These are phyloP conservation scores for Phymatotrichopsis omnivora DNA, from an alignment of 2,329 filamentous ascomycete species.

Conservation along the genomic window DNA sequence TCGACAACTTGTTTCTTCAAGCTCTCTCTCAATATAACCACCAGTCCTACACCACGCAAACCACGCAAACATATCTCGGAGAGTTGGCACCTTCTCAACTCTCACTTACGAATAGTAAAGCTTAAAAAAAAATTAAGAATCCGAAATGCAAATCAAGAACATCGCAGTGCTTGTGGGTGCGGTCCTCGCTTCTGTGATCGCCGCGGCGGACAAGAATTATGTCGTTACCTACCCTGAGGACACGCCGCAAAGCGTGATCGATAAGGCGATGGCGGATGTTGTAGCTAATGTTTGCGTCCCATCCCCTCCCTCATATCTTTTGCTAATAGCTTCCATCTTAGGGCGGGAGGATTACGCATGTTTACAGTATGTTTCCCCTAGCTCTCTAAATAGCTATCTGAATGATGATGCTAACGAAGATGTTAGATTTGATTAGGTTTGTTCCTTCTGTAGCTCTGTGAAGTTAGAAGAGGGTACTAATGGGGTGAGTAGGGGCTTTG, in stretches of 20 bases:
- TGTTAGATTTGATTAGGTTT: constrained; percentile 1
- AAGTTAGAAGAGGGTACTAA: no score
- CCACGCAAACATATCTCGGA: no score
- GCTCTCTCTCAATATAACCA: no score
- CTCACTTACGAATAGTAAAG: no score
- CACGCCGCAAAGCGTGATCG: constrained; percentile 2
- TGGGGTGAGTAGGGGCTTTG: constrained; percentile 11
- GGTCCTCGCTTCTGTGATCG: not conserved
- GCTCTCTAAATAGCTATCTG: not conserved
- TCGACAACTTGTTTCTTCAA: no score
- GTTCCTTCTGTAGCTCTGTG: not conserved
- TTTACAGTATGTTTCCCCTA: constrained; percentile 8
- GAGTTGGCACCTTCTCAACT: no score
- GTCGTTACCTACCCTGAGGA: constrained; percentile 10
- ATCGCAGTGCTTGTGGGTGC: not conserved
- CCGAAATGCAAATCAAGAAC: constrained; percentile 4
- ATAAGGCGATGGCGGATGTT: not conserved
- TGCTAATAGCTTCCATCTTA: no score
- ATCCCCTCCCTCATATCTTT: no score
- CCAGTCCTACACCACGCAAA: no score
- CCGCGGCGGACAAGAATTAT: constrained; percentile 5
- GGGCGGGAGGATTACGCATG: constrained; percentile 6
- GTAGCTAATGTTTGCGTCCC: not conserved
- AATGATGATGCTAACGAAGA: not conserved
- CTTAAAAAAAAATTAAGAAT: not conserved